Percentiles rank a stretch among this genome's conserved stretches.
These are phyloP conservation scores for Diphasiastrum complanatum DNA, from an alignment of 83 land plant genomes.

Conservation along the genomic window DNA sequence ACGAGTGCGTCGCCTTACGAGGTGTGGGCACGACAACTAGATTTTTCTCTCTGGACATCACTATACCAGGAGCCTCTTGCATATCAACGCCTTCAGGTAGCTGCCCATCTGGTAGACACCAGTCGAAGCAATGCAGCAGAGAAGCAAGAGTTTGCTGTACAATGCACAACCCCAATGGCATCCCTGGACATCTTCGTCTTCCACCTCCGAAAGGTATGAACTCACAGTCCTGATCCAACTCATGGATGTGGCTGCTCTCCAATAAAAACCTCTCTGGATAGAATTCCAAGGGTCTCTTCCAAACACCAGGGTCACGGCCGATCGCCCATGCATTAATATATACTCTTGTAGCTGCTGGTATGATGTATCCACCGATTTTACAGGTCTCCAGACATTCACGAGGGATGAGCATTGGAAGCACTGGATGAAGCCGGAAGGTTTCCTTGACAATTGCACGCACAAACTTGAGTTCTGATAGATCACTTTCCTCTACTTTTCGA, in stretches of 20 bases:
- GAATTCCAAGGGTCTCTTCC: constrained; percentile 25
- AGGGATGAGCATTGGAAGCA: constrained; percentile 29
- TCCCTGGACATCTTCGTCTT: constrained; percentile 31
- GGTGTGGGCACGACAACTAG: no score
- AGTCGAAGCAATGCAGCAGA: constrained; percentile 24
- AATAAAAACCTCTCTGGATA: constrained; percentile 27
- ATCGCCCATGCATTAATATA: constrained; percentile 33
- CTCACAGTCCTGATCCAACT: constrained; percentile 19
- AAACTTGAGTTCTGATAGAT: constrained; percentile 12
- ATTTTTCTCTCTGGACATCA: no score
- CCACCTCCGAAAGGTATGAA: constrained; percentile 37
- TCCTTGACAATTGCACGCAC: constrained; percentile 33
- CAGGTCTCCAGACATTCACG: constrained; percentile 14
- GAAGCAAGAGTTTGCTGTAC: constrained; percentile 24
- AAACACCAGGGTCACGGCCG: constrained; percentile 27
- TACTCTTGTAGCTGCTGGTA: constrained; percentile 21
- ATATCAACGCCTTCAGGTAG: no score
- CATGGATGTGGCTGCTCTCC: constrained; percentile 2
- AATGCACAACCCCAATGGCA: constrained; percentile 16
- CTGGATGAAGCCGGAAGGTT: constrained; percentile 36
- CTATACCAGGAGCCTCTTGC: no score
- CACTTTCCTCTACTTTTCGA: constrained; percentile 22
- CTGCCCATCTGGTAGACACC: no score
- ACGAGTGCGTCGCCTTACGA: no score
- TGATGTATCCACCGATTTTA: constrained; percentile 17